Conservation (phyloP, 1,139 yeast genomes). For the Spencermartinsiella ligniputridi region DNA sequence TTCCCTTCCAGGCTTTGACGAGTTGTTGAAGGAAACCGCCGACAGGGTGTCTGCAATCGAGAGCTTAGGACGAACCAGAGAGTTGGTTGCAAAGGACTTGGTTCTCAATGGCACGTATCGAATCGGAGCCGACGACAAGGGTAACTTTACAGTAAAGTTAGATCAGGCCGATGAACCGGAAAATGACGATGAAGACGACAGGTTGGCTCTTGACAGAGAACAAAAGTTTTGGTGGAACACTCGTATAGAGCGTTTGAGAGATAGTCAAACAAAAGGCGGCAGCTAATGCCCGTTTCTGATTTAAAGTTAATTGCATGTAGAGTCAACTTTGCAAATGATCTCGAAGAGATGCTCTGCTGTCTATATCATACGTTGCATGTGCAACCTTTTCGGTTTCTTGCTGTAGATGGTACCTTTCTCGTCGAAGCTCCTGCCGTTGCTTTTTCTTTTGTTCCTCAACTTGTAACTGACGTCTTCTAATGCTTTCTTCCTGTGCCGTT, state of each 20-base stretch:
- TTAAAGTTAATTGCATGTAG: background rate
- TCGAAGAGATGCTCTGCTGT: conserved; percentile 4
- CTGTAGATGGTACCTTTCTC: conserved; percentile 6
- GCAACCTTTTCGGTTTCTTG: conserved; percentile 5
- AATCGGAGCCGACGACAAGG: conserved; percentile 13
- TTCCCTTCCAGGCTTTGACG: conserved; percentile 64
- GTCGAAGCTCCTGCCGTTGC: background rate
- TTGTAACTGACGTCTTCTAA: conserved; percentile 1
- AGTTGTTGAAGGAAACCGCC: conserved; percentile 63
- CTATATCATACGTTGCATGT: conserved; percentile 12
- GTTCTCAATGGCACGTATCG: conserved; percentile 44
- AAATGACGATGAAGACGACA: conserved; percentile 22
- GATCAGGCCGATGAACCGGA: conserved; percentile 25
- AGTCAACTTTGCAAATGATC: background rate
- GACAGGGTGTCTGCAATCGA: conserved; percentile 73
- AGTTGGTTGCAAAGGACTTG: conserved; percentile 69
- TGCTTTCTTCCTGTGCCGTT: conserved; percentile 2
- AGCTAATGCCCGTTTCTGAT: too few species aligned
- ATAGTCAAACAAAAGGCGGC: conserved; percentile 2
- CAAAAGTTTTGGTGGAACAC: conserved; percentile 22
- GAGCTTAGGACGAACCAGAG: conserved; percentile 75
- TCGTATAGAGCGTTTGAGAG: conserved; percentile 14
- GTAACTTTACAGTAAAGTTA: conserved; percentile 17
- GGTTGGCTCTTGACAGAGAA: conserved; percentile 16
- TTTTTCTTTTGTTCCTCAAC: background rate